Evolutionary conservation across 225 moss, liverwort and hornwort genomes (phyloP).

Genomic region (Lunularia cruciata): DNA sequence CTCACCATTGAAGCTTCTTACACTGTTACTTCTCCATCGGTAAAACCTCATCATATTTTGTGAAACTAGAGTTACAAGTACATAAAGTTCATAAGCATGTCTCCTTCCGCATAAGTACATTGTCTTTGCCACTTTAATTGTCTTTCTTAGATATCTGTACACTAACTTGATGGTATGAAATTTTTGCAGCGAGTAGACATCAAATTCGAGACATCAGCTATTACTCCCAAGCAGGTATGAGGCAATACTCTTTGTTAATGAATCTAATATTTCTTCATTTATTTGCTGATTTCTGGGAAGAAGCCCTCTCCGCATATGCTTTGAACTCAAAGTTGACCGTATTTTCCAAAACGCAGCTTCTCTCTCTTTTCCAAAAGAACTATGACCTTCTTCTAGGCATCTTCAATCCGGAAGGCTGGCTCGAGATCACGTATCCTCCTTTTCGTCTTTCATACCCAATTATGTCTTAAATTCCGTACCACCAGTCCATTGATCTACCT

Average conservation of each 20-base stretch:
- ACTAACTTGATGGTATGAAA: neutral
- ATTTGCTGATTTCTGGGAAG: neutral
- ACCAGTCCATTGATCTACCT: too few relatives aligned
- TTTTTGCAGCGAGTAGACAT: constrained; percentile 76
- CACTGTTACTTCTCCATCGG: constrained; percentile 66
- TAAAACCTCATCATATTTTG: constrained; percentile 8
- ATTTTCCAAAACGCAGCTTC: constrained; percentile 37
- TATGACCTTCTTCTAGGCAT: constrained; percentile 73
- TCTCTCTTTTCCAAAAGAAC: constrained; percentile 77
- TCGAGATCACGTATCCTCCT: constrained; percentile 71
- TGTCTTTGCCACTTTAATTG: too few relatives aligned
- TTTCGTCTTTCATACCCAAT: neutral
- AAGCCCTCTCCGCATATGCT: too few relatives aligned
- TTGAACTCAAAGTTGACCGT: neutral
- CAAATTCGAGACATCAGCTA: constrained; percentile 56
- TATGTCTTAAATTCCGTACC: neutral
- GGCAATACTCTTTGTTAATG: neutral
- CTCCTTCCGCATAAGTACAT: neutral
- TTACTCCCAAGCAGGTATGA: constrained; percentile 59
- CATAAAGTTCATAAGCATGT: neutral
- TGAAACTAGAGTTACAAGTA: neutral
- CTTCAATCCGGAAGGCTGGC: constrained; percentile 89
- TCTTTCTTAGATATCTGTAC: too few relatives aligned
- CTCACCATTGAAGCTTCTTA: constrained; percentile 84
- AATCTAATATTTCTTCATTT: neutral